phyloP scores from a whole-genome alignment of 192 early-diverging fungal species.

The Coemansia sp. region DNA sequence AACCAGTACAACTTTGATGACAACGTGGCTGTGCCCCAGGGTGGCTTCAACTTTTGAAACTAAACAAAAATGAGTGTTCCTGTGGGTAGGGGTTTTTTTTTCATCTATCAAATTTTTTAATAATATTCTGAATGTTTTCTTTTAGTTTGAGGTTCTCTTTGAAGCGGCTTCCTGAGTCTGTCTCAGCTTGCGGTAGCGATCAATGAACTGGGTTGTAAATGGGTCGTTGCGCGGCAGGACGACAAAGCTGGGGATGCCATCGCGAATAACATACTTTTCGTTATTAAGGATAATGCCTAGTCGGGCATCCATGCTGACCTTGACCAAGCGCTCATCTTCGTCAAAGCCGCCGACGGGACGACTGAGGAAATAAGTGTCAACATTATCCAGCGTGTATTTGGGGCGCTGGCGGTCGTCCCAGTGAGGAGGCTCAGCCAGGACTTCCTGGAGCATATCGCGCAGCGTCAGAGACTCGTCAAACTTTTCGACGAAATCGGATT shows the following conservation, averaged over 20 bases:
- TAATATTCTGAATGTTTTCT: slow-evolving; percentile 1
- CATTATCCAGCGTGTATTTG: slow-evolving; percentile 68
- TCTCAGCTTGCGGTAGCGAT: slow-evolving; percentile 62
- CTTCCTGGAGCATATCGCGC: slow-evolving; percentile 78
- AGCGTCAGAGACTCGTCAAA: slow-evolving; percentile 88
- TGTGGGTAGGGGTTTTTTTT: neutral
- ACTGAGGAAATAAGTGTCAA: slow-evolving; percentile 85
- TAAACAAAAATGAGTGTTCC: neutral
- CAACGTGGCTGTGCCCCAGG: slow-evolving; percentile 70
- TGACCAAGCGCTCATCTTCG: slow-evolving; percentile 65
- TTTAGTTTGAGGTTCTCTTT: slow-evolving; percentile 7
- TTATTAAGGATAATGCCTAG: slow-evolving; percentile 68
- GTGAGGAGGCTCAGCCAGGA: slow-evolving; percentile 78
- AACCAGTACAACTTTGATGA: slow-evolving; percentile 82
- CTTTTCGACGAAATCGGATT: slow-evolving; percentile 85
- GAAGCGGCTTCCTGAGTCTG: slow-evolving; percentile 25
- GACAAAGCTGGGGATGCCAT: slow-evolving; percentile 87
- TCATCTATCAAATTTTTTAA: slow-evolving; percentile 1
- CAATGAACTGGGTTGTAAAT: slow-evolving; percentile 70
- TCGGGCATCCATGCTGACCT: slow-evolving; percentile 64
- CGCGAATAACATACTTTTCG: slow-evolving; percentile 73
- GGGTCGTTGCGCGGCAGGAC: slow-evolving; percentile 71
- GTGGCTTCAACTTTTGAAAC: slow-evolving; percentile 81
- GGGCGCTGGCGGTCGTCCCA: slow-evolving; percentile 75
- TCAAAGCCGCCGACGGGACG: slow-evolving; percentile 53